Conservation (phyloP, 805 yeast genomes). For the Danielia reshetovae region DNA sequence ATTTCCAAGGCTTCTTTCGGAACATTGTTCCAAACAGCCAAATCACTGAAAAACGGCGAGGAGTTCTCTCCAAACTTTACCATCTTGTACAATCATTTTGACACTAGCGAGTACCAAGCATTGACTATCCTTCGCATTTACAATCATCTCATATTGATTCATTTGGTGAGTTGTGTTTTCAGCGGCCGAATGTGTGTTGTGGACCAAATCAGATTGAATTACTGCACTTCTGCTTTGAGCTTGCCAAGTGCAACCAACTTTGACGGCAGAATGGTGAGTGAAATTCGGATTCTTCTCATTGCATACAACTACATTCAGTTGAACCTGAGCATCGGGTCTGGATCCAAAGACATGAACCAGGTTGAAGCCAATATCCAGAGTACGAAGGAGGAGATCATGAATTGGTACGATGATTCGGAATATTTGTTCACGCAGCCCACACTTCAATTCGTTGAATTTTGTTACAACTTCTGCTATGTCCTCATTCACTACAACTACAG, state of each 20-base stretch:
- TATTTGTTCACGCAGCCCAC: conserved; percentile 66
- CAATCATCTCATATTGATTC: conserved; percentile 68
- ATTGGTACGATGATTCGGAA: conserved; percentile 70
- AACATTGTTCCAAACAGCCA: conserved; percentile 16
- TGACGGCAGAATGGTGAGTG: conserved; percentile 81
- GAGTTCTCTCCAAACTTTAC: conserved; percentile 12
- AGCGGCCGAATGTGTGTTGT: conserved; percentile 63
- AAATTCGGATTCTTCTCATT: conserved; percentile 56
- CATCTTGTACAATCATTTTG: conserved; percentile 30
- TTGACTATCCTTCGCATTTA: conserved; percentile 60
- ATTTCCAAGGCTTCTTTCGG: conserved; percentile 50
- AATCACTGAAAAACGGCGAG: background rate
- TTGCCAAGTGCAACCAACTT: conserved; percentile 64
- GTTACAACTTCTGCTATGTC: conserved; percentile 59
- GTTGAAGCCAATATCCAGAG: conserved; percentile 24
- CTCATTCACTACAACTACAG: conserved; percentile 43
- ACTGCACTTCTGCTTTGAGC: conserved; percentile 55
- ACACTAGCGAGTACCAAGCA: conserved; percentile 44
- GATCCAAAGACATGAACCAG: conserved; percentile 7
- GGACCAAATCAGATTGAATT: conserved; percentile 55
- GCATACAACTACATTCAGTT: conserved; percentile 55
- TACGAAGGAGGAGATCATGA: conserved; percentile 46
- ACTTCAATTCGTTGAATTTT: conserved; percentile 69
- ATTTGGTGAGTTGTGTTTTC: conserved; percentile 60
- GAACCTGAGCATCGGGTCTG: conserved; percentile 17